phyloP scores from a whole-genome alignment of 139 green algal genomes.

The Spirogloea muscicola region DNA sequence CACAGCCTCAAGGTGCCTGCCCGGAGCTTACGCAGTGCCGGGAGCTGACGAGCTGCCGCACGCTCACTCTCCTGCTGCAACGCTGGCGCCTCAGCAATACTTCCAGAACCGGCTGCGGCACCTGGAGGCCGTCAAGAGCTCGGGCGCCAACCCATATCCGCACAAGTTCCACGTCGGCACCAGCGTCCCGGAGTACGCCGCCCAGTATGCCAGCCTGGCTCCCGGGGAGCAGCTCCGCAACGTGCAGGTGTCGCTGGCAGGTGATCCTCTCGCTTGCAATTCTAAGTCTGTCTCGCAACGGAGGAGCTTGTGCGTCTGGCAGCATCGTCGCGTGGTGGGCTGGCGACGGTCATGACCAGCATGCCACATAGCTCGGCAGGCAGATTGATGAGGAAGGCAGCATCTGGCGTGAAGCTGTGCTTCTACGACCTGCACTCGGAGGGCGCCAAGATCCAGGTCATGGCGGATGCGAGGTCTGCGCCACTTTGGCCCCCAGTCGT shows the following conservation, averaged over 20 bases:
- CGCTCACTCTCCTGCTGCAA: too few species aligned
- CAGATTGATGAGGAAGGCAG: constrained; percentile 78
- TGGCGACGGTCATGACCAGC: background rate
- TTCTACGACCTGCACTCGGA: constrained; percentile 95
- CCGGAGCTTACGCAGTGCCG: too few species aligned
- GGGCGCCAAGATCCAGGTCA: constrained; percentile 89
- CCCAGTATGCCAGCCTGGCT: constrained; percentile 68
- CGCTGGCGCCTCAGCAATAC: constrained; percentile 71
- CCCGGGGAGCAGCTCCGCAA: constrained; percentile 59
- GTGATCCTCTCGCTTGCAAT: background rate
- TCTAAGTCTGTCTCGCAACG: background rate
- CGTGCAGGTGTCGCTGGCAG: constrained; percentile 49
- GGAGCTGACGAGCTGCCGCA: too few species aligned
- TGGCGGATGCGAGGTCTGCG: constrained; percentile 71
- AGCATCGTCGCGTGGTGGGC: background rate
- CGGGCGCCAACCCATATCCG: constrained; percentile 89
- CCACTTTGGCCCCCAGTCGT: too few species aligned
- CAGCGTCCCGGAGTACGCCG: constrained; percentile 73
- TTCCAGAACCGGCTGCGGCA: constrained; percentile 74
- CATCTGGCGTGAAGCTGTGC: constrained; percentile 85
- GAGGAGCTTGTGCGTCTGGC: background rate
- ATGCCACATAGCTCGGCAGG: constrained; percentile 48
- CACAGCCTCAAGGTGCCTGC: too few species aligned
- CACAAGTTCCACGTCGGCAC: constrained; percentile 91
- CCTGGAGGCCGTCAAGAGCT: constrained; percentile 68